Conservation (phyloP, 495 filamentous ascomycete genomes). For the Sphaerosporella brunnea region DNA sequence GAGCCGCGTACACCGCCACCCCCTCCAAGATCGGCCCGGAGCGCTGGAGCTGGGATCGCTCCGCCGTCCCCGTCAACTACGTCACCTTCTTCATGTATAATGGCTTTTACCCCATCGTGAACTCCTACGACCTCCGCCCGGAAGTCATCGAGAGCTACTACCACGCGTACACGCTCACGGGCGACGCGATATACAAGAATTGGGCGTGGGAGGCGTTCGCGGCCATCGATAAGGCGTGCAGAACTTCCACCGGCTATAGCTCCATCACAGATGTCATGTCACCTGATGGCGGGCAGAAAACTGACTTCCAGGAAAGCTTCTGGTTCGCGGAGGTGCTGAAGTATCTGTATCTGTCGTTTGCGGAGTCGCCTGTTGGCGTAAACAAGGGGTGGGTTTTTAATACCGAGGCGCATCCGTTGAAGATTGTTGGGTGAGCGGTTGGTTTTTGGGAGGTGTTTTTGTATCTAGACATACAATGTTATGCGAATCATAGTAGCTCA, state of each 20-base stretch:
- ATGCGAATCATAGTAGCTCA: too few species aligned
- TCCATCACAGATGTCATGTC: constrained; percentile 49
- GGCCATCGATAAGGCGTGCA: constrained; percentile 46
- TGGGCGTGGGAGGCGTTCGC: constrained; percentile 75
- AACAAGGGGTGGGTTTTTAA: constrained; percentile 62
- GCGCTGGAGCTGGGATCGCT: constrained; percentile 49
- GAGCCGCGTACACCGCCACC: constrained; percentile 52
- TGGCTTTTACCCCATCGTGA: constrained; percentile 57
- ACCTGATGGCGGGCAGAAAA: constrained; percentile 39
- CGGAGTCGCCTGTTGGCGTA: constrained; percentile 46
- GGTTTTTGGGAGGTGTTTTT: too few species aligned
- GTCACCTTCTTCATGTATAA: constrained; percentile 40
- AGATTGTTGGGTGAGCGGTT: constrained; percentile 32
- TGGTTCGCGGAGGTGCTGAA: constrained; percentile 83
- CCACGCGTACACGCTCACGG: constrained; percentile 68
- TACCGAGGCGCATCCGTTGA: constrained; percentile 68
- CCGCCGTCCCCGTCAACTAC: constrained; percentile 30
- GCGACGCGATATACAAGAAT: constrained; percentile 51
- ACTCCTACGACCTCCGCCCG: constrained; percentile 52
- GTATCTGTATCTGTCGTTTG: constrained; percentile 58
- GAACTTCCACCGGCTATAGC: constrained; percentile 46
- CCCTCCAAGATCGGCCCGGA: constrained; percentile 66
- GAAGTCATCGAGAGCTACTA: constrained; percentile 81
- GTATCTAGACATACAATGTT: too few species aligned
- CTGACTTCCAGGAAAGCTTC: constrained; percentile 72